phyloP scores from a whole-genome alignment of 352 stramenopile species.

The Globisporangium alternatum region DNA sequence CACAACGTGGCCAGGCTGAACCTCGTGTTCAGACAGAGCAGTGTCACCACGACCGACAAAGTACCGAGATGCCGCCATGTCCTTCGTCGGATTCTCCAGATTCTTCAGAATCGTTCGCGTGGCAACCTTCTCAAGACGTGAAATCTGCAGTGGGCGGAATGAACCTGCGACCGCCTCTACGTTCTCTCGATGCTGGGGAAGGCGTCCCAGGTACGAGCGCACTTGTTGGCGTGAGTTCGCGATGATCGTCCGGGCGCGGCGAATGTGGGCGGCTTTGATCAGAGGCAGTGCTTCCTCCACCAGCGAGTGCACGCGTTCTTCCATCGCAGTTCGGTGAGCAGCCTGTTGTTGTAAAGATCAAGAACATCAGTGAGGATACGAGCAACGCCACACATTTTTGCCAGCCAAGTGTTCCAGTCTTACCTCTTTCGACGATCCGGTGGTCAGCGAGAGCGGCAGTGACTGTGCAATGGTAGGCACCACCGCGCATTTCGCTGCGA shows the following conservation, averaged over 20 bases:
- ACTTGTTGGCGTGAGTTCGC: constrained; percentile 39
- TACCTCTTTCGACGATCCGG: constrained; percentile 23
- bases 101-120: constrained; percentile 41
- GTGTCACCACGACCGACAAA: constrained; percentile 44
- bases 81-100: constrained; percentile 20
- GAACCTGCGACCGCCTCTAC: constrained; percentile 21
- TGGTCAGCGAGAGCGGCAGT: constrained; percentile 23
- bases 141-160: constrained; percentile 27
- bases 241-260: constrained; percentile 32
- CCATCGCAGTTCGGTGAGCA: constrained; percentile 21
- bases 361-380: not conserved
- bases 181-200: constrained; percentile 28
- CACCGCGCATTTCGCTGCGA: constrained; percentile 32
- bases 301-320: constrained; percentile 30
- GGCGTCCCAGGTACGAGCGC: constrained; percentile 30
- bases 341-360: constrained; percentile 4
- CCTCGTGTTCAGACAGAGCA: constrained; percentile 24
- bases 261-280: constrained; percentile 31
- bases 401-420: too few relatives aligned
- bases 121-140: constrained; percentile 44
- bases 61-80: constrained; percentile 28
- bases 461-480: constrained; percentile 17
- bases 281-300: constrained; percentile 41
- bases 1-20: constrained; percentile 36
- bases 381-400: not conserved